Base-by-base conservation (phyloP, 257 asterid species). In the Nicotiana attenuata region DNA sequence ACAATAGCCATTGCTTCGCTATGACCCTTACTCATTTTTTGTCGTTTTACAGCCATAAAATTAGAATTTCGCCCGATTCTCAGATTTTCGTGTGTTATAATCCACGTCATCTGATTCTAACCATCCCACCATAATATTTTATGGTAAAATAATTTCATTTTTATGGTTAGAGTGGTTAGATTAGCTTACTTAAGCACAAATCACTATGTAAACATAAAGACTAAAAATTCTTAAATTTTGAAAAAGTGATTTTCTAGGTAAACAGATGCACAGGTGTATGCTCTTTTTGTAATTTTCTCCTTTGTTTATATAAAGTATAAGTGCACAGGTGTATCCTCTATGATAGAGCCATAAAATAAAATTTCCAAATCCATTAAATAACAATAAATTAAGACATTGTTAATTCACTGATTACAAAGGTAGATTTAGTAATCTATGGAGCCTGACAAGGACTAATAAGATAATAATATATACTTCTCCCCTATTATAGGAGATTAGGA, bases 311-410 rank as follows among this genome's bases (percentile, higher is more conserved):
- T 22, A 13, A 71, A 71, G 78, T 20, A n/a, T n/a, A 45, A 20
- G 33, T 71, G 78, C 14, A 71, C 78, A 71, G 60, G 78, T 71
- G 78, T 71, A 13, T 45, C 20, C 78, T 45, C 77, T 10, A n/a
- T 19, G 17, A 35, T 68, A 68, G 77, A 24, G 77, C 22, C 5
- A 38, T 9, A 5, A 10, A 11, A n/a, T 67, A 69, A 69, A 10
- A 26, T 41, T 13, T 20, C 20, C 14, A 6, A 71, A 71, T 41
- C 45, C 14, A 71, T 71, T 22, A 41, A 41, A 67, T 17, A 68
- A 38, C 77, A 68, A n/a, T 38, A 35, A 38, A 71, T 41, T 45
- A 71, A 71, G 13, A 35, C 13, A 20, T 41, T 41, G 19, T 71
- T 71, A 71, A 71, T 45, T 11, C 59, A 19, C 77, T 41, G 20